Evolutionary conservation across 2,329 filamentous ascomycete species (phyloP).

Genomic region (Fusarium sp.): DNA sequence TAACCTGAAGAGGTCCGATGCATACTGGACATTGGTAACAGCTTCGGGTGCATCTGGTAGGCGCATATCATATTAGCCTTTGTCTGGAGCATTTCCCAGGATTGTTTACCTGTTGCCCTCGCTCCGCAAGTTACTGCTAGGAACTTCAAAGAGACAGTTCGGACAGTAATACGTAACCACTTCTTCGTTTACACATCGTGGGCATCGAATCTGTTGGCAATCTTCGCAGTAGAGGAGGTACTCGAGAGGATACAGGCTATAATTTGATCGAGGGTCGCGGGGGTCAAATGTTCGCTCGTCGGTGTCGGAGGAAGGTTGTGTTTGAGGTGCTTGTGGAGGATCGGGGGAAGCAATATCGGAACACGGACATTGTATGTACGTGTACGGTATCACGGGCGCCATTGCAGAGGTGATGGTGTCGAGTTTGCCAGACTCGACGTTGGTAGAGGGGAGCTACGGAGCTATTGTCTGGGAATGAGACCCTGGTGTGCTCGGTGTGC

Average conservation of each 20-base stretch:
- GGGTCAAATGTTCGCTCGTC: conserved; percentile 90
- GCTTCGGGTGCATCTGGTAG: conserved; percentile 84
- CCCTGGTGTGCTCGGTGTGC: conserved; percentile 27
- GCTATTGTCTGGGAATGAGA: conserved; percentile 34
- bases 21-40: conserved; percentile 97
- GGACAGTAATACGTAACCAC: conserved; percentile 97
- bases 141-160: conserved; percentile 95
- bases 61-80: conserved; percentile 36
- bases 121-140: conserved; percentile 90
- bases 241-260: conserved; percentile 92
- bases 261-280: conserved; percentile 86
- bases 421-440: conserved; percentile 35
- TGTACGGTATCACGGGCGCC: conserved; percentile 72
- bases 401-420: conserved; percentile 54
- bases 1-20: conserved; percentile 83
- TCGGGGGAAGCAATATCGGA: conserved; percentile 62
- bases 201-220: conserved; percentile 95
- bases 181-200: conserved; percentile 92
- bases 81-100: neutral
- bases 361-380: conserved; percentile 78
- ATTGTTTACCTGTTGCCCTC: conserved; percentile 87
- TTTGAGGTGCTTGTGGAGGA: conserved; percentile 52
- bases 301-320: conserved; percentile 68
- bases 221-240: conserved; percentile 97
- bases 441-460: conserved; percentile 28